These are phyloP conservation scores for Tylopilus felleus DNA, from an alignment of 768 basidiomycete species.

Conservation along the genomic window DNA sequence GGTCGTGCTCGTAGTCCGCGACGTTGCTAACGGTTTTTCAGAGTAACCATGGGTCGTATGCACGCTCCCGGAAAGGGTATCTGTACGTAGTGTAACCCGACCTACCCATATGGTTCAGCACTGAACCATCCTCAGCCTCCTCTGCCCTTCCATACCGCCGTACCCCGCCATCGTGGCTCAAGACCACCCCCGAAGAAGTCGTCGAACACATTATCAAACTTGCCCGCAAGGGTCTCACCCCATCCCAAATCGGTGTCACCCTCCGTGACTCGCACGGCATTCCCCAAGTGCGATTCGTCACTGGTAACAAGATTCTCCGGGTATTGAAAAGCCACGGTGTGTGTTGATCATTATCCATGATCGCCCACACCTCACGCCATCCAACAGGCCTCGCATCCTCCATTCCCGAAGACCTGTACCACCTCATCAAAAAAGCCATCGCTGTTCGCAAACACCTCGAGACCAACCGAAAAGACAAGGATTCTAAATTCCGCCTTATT, in stretches of 20 bases:
- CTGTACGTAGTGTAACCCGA: constrained; percentile 54
- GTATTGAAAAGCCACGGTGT: constrained; percentile 93
- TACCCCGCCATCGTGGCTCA: constrained; percentile 93
- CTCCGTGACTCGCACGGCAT: constrained; percentile 98
- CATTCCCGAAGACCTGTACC: constrained; percentile 99
- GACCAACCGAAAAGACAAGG: constrained; percentile 98
- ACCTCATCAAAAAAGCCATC: constrained; percentile 99
- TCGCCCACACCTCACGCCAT: neutral
- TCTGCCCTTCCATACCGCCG: constrained; percentile 98
- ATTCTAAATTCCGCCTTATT: constrained; percentile 95
- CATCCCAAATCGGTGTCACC: constrained; percentile 96
- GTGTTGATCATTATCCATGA: constrained; percentile 24
- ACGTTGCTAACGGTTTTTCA: constrained; percentile 19
- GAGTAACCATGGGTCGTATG: constrained; percentile 88
- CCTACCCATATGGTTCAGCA: constrained; percentile 33
- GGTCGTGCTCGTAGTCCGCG: constrained; percentile 11
- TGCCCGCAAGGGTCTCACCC: constrained; percentile 95
- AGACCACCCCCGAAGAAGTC: constrained; percentile 93
- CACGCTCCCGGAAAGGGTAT: constrained; percentile 99
- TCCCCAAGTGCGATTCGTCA: constrained; percentile 97
- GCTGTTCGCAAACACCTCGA: constrained; percentile 98
- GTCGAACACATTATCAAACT: constrained; percentile 96
- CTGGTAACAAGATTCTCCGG: constrained; percentile 99
- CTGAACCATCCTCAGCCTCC: constrained; percentile 41
- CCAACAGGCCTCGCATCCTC: constrained; percentile 84